These are phyloP conservation scores for Euphorbia lathyris DNA, from an alignment of 345 rosid genomes.

Conservation along the genomic window DNA sequence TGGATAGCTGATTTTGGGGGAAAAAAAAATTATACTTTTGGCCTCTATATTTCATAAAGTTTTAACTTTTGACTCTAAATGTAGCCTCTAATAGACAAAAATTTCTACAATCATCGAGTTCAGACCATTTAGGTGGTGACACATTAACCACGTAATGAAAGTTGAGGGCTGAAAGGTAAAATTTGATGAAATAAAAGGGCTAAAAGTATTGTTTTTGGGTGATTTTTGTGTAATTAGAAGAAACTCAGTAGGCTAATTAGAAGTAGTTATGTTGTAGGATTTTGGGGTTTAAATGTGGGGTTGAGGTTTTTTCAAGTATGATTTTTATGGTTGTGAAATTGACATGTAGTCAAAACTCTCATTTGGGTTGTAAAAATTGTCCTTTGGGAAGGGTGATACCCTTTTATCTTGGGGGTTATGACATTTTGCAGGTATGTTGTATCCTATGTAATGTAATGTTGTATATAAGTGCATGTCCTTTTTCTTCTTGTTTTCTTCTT, in stretches of 20 bases:
- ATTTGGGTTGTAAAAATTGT: not conserved
- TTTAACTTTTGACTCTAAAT: no score
- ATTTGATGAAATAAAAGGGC: not conserved
- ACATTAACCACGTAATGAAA: no score
- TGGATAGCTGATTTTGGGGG: not conserved
- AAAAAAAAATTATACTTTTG: not conserved
- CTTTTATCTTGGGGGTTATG: not conserved
- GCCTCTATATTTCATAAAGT: not conserved
- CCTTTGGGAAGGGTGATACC: not conserved
- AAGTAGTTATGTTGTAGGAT: constrained; percentile 6
- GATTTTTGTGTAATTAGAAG: not conserved
- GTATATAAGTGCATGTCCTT: not conserved
- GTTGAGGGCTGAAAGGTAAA: not conserved
- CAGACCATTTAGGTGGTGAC: no score
- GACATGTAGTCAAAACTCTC: constrained; percentile 3
- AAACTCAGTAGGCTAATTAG: not conserved
- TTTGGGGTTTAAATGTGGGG: constrained; percentile 1
- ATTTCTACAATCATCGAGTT: no score
- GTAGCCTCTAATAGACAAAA: no score
- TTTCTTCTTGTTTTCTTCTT: not conserved
- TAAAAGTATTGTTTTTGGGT: not conserved
- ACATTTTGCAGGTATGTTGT: not conserved
- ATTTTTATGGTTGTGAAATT: not conserved
- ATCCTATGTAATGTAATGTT: not conserved
- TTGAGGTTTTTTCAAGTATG: not conserved